phyloP scores from a whole-genome alignment of 768 basidiomycete genomes.

The Suillus cothurnatus region DNA sequence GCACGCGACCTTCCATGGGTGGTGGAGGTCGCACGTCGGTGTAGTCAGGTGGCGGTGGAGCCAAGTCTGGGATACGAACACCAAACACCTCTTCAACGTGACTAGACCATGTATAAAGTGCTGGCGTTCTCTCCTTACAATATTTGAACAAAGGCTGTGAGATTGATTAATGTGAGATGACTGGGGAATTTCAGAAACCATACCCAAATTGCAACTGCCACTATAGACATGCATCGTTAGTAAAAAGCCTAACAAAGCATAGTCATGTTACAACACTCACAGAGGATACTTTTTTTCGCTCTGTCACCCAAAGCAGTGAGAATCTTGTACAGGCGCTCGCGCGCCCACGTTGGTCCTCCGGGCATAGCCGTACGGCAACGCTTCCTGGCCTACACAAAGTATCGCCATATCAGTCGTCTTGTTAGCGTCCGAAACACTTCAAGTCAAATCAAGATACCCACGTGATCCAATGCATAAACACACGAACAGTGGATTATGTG shows the following conservation, averaged over 20 bases:
- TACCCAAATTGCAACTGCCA: slow-evolving; percentile 67
- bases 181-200: slow-evolving; percentile 32
- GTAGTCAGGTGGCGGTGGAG: slow-evolving; percentile 27
- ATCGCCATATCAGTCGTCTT: slow-evolving; percentile 3
- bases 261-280: slow-evolving; percentile 39
- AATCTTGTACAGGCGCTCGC: slow-evolving; percentile 42
- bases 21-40: slow-evolving; percentile 33
- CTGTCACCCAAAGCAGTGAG: slow-evolving; percentile 43
- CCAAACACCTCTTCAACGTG: slow-evolving; percentile 73
- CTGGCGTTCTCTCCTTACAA: slow-evolving; percentile 54
- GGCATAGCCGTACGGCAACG: slow-evolving; percentile 31
- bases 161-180: slow-evolving; percentile 26
- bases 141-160: slow-evolving; percentile 69
- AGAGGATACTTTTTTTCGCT: slow-evolving; percentile 44
- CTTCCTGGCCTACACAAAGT: slow-evolving; percentile 29
- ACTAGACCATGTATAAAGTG: slow-evolving; percentile 57
- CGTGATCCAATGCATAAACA: slow-evolving; percentile 62
- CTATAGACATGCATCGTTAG: slow-evolving; percentile 41
- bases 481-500: slow-evolving; percentile 74
- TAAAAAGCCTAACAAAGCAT: slow-evolving; percentile 34
- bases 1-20: slow-evolving; percentile 28
- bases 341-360: slow-evolving; percentile 35
- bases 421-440: not conserved
- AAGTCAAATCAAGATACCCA: slow-evolving; percentile 37
- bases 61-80: slow-evolving; percentile 52